A percentile compares a stretch with the other conserved stretches of the same genome.
Evolutionary conservation across 306 rosid species (phyloP).

Genomic region (Quercus berberidifolia): DNA sequence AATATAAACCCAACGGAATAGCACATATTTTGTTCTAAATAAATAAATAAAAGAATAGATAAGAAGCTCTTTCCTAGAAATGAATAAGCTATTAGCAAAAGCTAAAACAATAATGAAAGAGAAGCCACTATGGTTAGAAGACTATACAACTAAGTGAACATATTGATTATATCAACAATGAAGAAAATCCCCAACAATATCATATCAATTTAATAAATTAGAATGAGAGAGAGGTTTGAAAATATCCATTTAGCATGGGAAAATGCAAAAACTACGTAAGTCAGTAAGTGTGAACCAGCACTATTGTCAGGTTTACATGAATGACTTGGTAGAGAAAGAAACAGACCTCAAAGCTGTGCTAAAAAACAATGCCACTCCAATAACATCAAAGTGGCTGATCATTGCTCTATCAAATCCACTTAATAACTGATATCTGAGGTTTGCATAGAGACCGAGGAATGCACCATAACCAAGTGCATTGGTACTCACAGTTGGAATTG

Average conservation of each 20-base stretch:
- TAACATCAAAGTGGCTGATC: conserved; percentile 87
- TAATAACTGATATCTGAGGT: conserved; percentile 85
- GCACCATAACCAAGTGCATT: conserved; percentile 98
- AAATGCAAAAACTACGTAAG: not conserved
- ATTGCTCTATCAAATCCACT: conserved; percentile 90
- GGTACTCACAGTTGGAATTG: conserved; percentile 69
- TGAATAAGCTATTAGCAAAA: not conserved
- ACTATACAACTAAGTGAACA: not conserved
- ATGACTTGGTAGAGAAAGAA: conserved; percentile 1
- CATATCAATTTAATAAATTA: not conserved
- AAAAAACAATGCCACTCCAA: conserved; percentile 81
- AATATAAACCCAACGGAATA: not conserved
- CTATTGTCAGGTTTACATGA: not conserved
- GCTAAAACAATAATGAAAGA: not conserved
- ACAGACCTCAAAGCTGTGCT: conserved; percentile 81
- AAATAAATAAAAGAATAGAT: not conserved
- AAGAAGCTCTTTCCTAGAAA: not conserved
- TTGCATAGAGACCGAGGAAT: conserved; percentile 94
- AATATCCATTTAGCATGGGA: not conserved
- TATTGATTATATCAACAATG: not conserved
- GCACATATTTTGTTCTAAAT: not conserved
- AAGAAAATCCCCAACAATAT: not conserved
- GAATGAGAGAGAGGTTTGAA: too few species aligned
- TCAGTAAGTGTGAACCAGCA: not conserved
- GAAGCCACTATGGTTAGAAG: not conserved